Evolutionary conservation across 768 basidiomycete species (phyloP).

Genomic region (Tricholoma terreum): DNA sequence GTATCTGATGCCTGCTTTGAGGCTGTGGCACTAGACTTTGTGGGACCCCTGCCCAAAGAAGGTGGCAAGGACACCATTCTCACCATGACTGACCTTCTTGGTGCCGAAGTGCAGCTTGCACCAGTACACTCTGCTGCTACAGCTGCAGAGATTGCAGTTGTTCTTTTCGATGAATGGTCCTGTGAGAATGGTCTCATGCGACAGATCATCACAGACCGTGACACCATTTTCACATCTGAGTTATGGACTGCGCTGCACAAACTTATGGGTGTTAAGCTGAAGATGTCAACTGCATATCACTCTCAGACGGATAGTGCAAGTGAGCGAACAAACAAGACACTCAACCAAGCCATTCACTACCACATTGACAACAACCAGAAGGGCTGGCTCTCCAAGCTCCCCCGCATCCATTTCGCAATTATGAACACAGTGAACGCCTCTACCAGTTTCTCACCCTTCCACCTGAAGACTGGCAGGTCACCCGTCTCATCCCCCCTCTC

Average conservation of each 20-base stretch:
- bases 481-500: conserved; percentile 2
- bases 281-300: conserved; percentile 36
- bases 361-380: conserved; percentile 27
- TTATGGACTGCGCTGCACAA: neutral
- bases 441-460: conserved; percentile 30
- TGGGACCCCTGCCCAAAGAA: neutral
- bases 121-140: neutral
- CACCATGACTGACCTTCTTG: neutral
- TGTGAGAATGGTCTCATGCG: neutral
- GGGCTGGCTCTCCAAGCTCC: conserved; percentile 28
- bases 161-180: too few species aligned
- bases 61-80: neutral
- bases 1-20: neutral
- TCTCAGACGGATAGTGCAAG: conserved; percentile 34
- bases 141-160: neutral
- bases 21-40: neutral
- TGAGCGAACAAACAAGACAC: conserved; percentile 30
- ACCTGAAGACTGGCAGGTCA: conserved; percentile 21
- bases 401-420: conserved; percentile 25
- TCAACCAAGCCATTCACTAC: conserved; percentile 26
- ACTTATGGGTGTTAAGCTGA: conserved; percentile 4
- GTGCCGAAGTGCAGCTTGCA: neutral
- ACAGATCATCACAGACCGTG: neutral
- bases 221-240: neutral
- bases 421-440: conserved; percentile 30